Percentiles rank a stretch among this genome's conserved stretches.
These are phyloP conservation scores for Monosporascus cannonballus DNA, from an alignment of 2,329 filamentous ascomycete species.

Conservation along the genomic window DNA sequence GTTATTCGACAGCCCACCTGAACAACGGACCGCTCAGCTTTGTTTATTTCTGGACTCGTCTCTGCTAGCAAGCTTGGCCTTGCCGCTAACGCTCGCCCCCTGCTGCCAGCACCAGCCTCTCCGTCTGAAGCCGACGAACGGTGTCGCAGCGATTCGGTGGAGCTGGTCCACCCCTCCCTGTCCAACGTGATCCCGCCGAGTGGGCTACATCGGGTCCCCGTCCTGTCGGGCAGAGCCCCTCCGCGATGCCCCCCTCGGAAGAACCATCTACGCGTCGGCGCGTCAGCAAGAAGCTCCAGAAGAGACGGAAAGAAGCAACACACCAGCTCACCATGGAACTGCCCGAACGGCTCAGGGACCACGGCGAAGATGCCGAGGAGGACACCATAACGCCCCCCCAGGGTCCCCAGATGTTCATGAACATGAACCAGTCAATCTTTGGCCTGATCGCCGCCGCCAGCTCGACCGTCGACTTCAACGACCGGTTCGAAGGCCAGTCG, in stretches of 20 bases:
- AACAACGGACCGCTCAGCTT: too few species aligned
- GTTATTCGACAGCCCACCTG: too few species aligned
- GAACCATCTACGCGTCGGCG: constrained; percentile 31
- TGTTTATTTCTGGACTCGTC: too few species aligned
- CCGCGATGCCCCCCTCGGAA: constrained; percentile 18
- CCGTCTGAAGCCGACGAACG: not conserved
- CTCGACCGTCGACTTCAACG: constrained; percentile 74
- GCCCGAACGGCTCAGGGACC: constrained; percentile 45
- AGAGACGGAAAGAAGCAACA: constrained; percentile 32
- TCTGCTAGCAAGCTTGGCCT: constrained; percentile 1
- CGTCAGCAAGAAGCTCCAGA: constrained; percentile 38
- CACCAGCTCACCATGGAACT: constrained; percentile 41
- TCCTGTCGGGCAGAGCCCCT: not conserved
- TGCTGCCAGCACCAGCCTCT: constrained; percentile 8
- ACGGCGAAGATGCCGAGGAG: constrained; percentile 44
- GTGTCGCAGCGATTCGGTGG: constrained; percentile 2
- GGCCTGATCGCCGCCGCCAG: constrained; percentile 86
- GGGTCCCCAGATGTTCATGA: constrained; percentile 49
- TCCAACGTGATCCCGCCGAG: not conserved
- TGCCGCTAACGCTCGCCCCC: constrained; percentile 4
- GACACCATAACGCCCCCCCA: constrained; percentile 38
- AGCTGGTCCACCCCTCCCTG: constrained; percentile 4
- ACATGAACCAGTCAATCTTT: constrained; percentile 93
- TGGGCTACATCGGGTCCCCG: constrained; percentile 4
- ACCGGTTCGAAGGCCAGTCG: constrained; percentile 70